Evolutionary conservation across 495 filamentous ascomycete species (phyloP), one percentile per base, ranked within the genome.

Genomic region (Bombardia bombarda): DNA sequence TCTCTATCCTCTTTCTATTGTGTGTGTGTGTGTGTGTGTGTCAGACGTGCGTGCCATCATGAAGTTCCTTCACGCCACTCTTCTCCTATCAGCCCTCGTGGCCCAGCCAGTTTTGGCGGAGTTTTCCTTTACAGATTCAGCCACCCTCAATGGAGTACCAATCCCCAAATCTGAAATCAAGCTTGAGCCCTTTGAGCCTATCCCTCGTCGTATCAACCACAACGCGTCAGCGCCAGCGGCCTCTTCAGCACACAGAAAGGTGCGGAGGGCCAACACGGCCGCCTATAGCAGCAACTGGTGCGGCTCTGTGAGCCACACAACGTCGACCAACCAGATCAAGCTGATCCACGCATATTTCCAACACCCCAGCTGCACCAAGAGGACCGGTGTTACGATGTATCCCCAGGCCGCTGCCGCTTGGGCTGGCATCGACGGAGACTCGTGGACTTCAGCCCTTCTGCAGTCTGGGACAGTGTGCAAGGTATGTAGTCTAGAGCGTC

Each of bases 401-500:
- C 59, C 59, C 12, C 59, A 62, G 28, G 54, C 51, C 1, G 54
- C 46, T 6, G 59, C 57, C 9, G 42, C 43, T 14, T 62, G 59
- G 59, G 37, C 43, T 6, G 59, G 59, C 6, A 62, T 62, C 35
- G 59, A 62, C 26, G 59, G 59, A 1, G 46, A 60, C 25, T 43
- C 34, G 2, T 47, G 30, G 37, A 51, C 45, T 3, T 31, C 39
- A 4, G 47, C 52, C 1, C 26, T 62, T 30, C 18, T 62, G 14
- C 59, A 62, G 47, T 28, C 57, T 5, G 59, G 59, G 8, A 58
- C 56, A 1, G 51, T 58, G 13, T 60, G 57, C 41, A 62, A 49
- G 47, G 57, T 57, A 24, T 26, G 46, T 38, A 19, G 16, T 12
- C 6, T 7, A 2, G n/a, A n/a, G n/a, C n/a, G n/a, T n/a, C n/a